Percentiles rank a stretch among this genome's conserved stretches.
Evolutionary conservation across 1,139 yeast genomes (phyloP).

Genomic region (Spencermartinsiella ligniputridi): DNA sequence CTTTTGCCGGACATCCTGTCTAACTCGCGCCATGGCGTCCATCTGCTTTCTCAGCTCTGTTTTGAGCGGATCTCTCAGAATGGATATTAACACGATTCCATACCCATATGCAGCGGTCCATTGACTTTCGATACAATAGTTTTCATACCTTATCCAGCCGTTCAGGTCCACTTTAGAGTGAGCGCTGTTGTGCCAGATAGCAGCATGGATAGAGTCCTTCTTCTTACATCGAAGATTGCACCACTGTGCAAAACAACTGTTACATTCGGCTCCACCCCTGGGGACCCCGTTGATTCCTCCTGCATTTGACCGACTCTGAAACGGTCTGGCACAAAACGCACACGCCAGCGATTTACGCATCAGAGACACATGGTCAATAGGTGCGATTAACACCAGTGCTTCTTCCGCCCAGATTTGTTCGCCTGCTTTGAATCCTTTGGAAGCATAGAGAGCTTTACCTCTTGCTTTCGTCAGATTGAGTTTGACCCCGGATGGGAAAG

Average conservation of each 20-base stretch:
- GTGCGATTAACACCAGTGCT: slow-evolving; percentile 68
- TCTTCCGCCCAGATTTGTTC: slow-evolving; percentile 53
- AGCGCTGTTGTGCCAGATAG: slow-evolving; percentile 50
- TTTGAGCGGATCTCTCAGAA: slow-evolving; percentile 45
- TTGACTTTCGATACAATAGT: slow-evolving; percentile 58
- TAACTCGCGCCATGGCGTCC: slow-evolving; percentile 61
- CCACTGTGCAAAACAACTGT: slow-evolving; percentile 26
- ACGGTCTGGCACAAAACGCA: slow-evolving; percentile 67
- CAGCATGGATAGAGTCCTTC: slow-evolving; percentile 47
- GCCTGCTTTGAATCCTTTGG: slow-evolving; percentile 41
- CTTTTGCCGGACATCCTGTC: slow-evolving; percentile 61
- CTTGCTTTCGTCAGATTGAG: slow-evolving; percentile 38
- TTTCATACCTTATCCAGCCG: slow-evolving; percentile 54
- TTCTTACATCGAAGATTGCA: slow-evolving; percentile 34
- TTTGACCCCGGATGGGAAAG: slow-evolving; percentile 52
- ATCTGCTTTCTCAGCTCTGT: slow-evolving; percentile 41
- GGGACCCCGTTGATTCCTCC: slow-evolving; percentile 17
- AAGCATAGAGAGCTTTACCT: slow-evolving; percentile 35
- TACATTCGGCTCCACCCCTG: slow-evolving; percentile 21
- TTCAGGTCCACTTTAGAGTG: slow-evolving; percentile 39
- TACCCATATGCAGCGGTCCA: slow-evolving; percentile 70
- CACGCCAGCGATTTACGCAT: slow-evolving; percentile 71
- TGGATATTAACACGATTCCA: slow-evolving; percentile 52
- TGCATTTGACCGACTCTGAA: slow-evolving; percentile 35
- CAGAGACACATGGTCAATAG: slow-evolving; percentile 60